Percentiles rank a stretch among this genome's conserved stretches.
phyloP scores from a whole-genome alignment of 768 basidiomycete genomes.

The Mycena amicta region DNA sequence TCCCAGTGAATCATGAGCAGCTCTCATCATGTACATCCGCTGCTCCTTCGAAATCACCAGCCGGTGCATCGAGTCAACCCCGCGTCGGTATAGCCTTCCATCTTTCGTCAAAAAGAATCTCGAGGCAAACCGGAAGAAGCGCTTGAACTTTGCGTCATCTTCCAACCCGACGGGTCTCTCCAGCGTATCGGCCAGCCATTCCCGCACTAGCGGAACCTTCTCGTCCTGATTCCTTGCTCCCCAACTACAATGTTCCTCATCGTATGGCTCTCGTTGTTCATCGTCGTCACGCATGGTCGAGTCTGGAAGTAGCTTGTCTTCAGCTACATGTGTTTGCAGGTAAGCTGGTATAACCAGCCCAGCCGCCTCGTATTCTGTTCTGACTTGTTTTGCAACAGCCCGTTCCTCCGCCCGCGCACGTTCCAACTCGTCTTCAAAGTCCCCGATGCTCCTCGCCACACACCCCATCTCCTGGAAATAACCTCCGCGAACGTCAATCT shows the following conservation, averaged over 20 bases:
- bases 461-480: slow-evolving; percentile 1
- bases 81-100: background rate
- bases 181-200: slow-evolving; percentile 5
- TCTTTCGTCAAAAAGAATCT: background rate
- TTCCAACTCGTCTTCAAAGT: background rate
- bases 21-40: too few relatives aligned
- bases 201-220: background rate
- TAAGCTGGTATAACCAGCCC: slow-evolving; percentile 3
- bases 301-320: slow-evolving; percentile 3
- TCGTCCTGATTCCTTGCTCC: slow-evolving; percentile 2
- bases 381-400: background rate
- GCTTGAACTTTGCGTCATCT: background rate
- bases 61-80: background rate
- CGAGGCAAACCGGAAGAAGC: background rate
- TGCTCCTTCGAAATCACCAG: slow-evolving; percentile 9
- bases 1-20: slow-evolving; percentile 20
- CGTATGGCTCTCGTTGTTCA: slow-evolving; percentile 4
- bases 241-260: slow-evolving; percentile 4
- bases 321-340: background rate
- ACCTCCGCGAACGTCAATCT: slow-evolving; percentile 11
- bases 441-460: background rate
- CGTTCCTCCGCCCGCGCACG: background rate
- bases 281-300: background rate
- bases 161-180: background rate
- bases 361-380: background rate